Percentiles rank a stretch among this genome's conserved stretches.
Evolutionary conservation across 1,284 basidiomycete species (phyloP).

Genomic region (Gomphus bonarii): DNA sequence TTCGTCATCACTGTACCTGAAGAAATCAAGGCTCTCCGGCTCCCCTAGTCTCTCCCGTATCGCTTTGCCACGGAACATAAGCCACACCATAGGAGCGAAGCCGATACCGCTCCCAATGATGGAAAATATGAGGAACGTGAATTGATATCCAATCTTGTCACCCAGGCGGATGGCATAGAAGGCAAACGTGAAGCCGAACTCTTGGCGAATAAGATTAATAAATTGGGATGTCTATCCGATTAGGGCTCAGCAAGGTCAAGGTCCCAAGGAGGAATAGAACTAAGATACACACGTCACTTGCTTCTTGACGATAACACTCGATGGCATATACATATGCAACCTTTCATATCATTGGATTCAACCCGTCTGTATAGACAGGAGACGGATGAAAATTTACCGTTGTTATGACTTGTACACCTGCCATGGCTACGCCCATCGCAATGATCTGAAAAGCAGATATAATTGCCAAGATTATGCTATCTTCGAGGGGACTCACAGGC

Average conservation of each 20-base stretch:
- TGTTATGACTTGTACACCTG: slow-evolving; percentile 9
- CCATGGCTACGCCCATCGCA: slow-evolving; percentile 5
- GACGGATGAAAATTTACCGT: neutral
- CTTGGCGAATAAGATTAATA: slow-evolving; percentile 9
- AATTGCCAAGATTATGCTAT: neutral
- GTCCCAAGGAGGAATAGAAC: neutral
- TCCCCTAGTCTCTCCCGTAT: slow-evolving; percentile 3
- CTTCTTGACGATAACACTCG: slow-evolving; percentile 2
- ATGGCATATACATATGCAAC: slow-evolving; percentile 10
- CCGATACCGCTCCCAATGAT: slow-evolving; percentile 6
- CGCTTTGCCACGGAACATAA: slow-evolving; percentile 1
- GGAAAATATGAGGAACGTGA: slow-evolving; percentile 5
- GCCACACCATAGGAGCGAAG: slow-evolving; percentile 5
- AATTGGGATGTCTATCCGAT: slow-evolving; percentile 3
- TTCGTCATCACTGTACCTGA: neutral
- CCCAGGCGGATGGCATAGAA: slow-evolving; percentile 9
- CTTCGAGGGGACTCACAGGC: neutral
- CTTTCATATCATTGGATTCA: neutral
- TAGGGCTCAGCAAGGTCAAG: neutral
- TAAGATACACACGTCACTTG: slow-evolving; percentile 1
- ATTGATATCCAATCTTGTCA: slow-evolving; percentile 7
- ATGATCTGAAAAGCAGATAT: slow-evolving; percentile 3
- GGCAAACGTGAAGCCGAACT: slow-evolving; percentile 9
- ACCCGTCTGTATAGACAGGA: neutral
- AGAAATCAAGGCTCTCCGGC: neutral